Base-by-base conservation (phyloP, 345 rosid genomes). In the Hirschfeldia incana region DNA sequence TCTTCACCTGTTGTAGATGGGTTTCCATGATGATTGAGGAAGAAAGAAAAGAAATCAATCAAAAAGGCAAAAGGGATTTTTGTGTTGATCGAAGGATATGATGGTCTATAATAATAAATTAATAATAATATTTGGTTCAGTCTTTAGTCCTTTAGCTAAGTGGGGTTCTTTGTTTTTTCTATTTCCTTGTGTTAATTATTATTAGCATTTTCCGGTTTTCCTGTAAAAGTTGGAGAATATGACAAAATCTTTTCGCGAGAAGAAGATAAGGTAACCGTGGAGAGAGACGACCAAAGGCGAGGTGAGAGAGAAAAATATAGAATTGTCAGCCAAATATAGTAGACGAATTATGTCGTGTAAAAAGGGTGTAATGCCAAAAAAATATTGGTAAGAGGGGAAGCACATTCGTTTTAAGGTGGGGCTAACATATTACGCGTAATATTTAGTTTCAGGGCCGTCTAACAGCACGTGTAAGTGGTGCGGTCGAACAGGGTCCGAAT, bases 1-100 rank as follows among this genome's bases (percentile, higher is more conserved):
- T 83, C 75, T 88, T 62, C 65, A 37, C 74, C 68, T 73, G 84
- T 28, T 81, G 87, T 53, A 76, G 83, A 75, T 82, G 67, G 70
- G 82, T 69, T 30, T 86, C 92, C 94, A 91, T 91, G 71, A 59
- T 84, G 76, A 81, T 70, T 76, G 73, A 70, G 4, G 46, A 39
- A 75, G 42, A 1, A 6, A 17, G 66, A 6, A 4, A 6, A 29
- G 21, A 67, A 53, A 29, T 36, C 68, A 34, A 78, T 34, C 5
- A 0, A 37, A 59, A 68, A 61, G 55, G 16, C 36, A 70, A 81
- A 81, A 76, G n/a, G 46, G 73, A 36, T 0, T 75, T 71, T 70
- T 80, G 69, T 65, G 80, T 70, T 65, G 80, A 80, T 75, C 80
- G 67, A 70, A 80, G 70, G 77, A 76, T 65, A 80, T 36, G 59